Evolutionary conservation across 2,329 filamentous ascomycete genomes (phyloP).

Genomic region (Fusarium mexicanum): DNA sequence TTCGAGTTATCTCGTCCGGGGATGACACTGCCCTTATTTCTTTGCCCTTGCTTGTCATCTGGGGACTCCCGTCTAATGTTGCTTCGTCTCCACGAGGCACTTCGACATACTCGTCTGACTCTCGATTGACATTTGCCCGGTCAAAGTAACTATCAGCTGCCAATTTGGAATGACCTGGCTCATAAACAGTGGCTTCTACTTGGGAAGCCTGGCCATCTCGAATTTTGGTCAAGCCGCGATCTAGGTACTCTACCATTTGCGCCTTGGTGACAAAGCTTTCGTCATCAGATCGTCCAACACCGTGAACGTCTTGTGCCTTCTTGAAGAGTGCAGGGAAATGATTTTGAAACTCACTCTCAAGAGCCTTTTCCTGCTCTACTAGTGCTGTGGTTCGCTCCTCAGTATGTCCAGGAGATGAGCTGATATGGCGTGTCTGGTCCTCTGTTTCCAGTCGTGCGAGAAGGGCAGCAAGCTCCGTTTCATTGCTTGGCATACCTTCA

Average conservation of each 20-base stretch:
- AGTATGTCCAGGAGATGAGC: slow-evolving; percentile 52
- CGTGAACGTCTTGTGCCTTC: slow-evolving; percentile 53
- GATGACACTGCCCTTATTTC: slow-evolving; percentile 27
- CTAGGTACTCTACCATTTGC: slow-evolving; percentile 60
- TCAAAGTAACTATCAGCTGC: slow-evolving; percentile 45
- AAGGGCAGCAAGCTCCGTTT: slow-evolving; percentile 57
- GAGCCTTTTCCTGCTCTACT: slow-evolving; percentile 56
- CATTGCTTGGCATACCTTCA: slow-evolving; percentile 41
- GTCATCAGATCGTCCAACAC: slow-evolving; percentile 44
- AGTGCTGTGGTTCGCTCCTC: slow-evolving; percentile 54
- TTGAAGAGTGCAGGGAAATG: slow-evolving; percentile 57
- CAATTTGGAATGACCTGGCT: slow-evolving; percentile 46
- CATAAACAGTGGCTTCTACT: slow-evolving; percentile 33
- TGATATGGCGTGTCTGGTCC: slow-evolving; percentile 50
- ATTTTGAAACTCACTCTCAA: slow-evolving; percentile 60
- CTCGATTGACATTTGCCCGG: slow-evolving; percentile 35
- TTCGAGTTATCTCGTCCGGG: slow-evolving; percentile 35
- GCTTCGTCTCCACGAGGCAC: slow-evolving; percentile 42
- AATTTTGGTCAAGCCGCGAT: slow-evolving; percentile 57
- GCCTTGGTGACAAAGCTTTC: slow-evolving; percentile 56
- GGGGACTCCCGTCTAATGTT: slow-evolving; percentile 27
- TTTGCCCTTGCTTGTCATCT: slow-evolving; percentile 33
- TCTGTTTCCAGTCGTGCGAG: slow-evolving; percentile 56
- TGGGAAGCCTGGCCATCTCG: slow-evolving; percentile 42
- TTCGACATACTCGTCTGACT: slow-evolving; percentile 50